A percentile compares a stretch with the other conserved stretches of the same genome.
Conservation (phyloP, 495 filamentous ascomycete genomes). For the Aspergillus wentii region DNA sequence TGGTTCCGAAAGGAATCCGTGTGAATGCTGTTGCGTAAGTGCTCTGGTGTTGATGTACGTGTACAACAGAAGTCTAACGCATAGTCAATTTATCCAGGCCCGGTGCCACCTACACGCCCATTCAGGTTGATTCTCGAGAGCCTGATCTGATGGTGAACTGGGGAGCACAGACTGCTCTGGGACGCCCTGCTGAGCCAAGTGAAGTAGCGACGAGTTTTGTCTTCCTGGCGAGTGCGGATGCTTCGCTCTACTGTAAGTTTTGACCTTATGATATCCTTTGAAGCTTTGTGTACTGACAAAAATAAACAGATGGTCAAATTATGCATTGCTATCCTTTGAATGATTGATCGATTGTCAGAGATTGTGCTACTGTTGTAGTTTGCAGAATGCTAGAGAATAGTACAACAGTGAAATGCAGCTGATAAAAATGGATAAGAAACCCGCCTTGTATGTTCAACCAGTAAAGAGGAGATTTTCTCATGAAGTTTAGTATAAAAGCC, state of each 20-base stretch:
- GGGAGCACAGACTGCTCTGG: conserved; percentile 31
- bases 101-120: conserved; percentile 55
- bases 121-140: conserved; percentile 46
- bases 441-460: too few relatives aligned
- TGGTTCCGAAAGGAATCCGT: conserved; percentile 54
- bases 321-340: conserved; percentile 46
- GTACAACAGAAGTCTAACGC: background rate
- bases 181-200: conserved; percentile 53
- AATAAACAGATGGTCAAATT: conserved; percentile 43
- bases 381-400: too few relatives aligned
- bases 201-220: conserved; percentile 61
- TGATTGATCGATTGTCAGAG: conserved; percentile 19
- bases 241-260: conserved; percentile 45
- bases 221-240: conserved; percentile 53
- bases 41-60: background rate
- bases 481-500: conserved; percentile 36
- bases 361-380: background rate
- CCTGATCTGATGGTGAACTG: conserved; percentile 51
- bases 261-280: background rate
- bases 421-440: too few relatives aligned
- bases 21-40: conserved; percentile 59
- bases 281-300: conserved; percentile 1
- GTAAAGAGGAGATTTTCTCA: too few relatives aligned
- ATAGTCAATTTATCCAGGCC: conserved; percentile 36
- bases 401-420: too few relatives aligned